Conservation (phyloP, 2,329 filamentous ascomycete genomes). For the Fusarium nanum region DNA sequence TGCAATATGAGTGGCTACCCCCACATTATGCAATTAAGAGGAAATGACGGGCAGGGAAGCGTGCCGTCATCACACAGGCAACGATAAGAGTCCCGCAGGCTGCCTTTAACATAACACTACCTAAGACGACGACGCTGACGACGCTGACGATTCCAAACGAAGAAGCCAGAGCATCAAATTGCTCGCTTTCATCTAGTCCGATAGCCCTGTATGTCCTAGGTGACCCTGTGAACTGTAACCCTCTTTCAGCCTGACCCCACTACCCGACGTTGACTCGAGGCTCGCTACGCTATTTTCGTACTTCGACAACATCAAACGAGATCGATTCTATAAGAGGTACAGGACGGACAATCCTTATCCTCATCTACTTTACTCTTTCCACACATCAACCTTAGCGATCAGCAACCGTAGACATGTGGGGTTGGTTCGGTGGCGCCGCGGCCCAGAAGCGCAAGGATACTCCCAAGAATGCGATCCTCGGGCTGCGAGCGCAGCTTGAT, state of each 20-base stretch:
- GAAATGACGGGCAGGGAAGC: conserved; percentile 15
- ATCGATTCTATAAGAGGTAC: conserved; percentile 20
- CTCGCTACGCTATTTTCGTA: conserved; percentile 42
- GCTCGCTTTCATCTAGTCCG: not conserved
- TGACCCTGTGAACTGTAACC: not conserved
- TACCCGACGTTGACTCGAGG: conserved; percentile 38
- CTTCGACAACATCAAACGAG: conserved; percentile 27
- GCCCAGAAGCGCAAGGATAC: conserved; percentile 90
- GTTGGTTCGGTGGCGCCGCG: conserved; percentile 90
- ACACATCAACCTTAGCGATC: conserved; percentile 7
- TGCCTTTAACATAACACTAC: conserved; percentile 33
- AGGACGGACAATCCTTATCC: conserved; percentile 25
- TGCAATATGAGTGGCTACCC: conserved; percentile 39
- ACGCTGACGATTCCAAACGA: conserved; percentile 33
- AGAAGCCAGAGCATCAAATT: not conserved
- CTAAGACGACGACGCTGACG: conserved; percentile 38
- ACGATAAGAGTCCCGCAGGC: conserved; percentile 48
- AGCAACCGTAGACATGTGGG: conserved; percentile 68
- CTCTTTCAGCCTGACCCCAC: conserved; percentile 46
- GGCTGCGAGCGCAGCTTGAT: conserved; percentile 87
- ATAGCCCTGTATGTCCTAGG: not conserved
- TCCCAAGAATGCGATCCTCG: conserved; percentile 96
- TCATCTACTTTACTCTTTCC: not conserved
- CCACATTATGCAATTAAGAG: conserved; percentile 43
- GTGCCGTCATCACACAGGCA: conserved; percentile 52